Conservation (phyloP, 139 green algal species). For the Haematococcus sp. region DNA sequence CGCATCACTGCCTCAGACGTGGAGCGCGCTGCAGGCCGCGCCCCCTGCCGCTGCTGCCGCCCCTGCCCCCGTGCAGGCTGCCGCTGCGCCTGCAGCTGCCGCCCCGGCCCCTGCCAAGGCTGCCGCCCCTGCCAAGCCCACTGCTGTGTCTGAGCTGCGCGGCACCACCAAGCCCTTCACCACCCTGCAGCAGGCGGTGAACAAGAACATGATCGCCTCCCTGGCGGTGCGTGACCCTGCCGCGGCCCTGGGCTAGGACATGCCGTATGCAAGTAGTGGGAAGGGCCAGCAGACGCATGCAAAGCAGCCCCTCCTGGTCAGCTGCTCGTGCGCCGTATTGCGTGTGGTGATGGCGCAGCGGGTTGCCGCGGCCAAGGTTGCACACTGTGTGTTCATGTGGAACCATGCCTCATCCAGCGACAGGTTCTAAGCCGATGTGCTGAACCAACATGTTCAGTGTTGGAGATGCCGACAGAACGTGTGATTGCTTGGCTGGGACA, state of each 20-base stretch:
- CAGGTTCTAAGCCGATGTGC: too few relatives aligned
- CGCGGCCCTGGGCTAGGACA: not conserved
- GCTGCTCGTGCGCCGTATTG: too few relatives aligned
- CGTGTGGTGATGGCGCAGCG: too few relatives aligned
- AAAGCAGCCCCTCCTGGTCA: not conserved
- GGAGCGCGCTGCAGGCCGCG: conserved; percentile 63
- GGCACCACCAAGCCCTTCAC: conserved; percentile 90
- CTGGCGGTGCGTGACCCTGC: conserved; percentile 69
- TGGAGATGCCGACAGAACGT: too few relatives aligned
- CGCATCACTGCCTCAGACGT: conserved; percentile 94
- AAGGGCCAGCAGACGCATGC: not conserved
- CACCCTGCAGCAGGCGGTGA: conserved; percentile 86
- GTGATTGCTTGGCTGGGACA: too few relatives aligned
- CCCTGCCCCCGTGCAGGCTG: conserved; percentile 41
- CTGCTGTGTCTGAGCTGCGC: conserved; percentile 74
- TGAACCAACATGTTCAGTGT: too few relatives aligned
- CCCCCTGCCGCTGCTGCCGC: conserved; percentile 37
- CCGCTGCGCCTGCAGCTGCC: conserved; percentile 22
- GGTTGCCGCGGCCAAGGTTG: too few relatives aligned
- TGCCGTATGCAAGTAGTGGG: not conserved
- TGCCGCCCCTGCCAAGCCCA: conserved; percentile 40
- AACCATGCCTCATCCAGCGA: too few relatives aligned
- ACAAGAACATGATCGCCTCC: conserved; percentile 91
- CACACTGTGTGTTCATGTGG: too few relatives aligned
- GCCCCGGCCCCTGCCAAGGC: conserved; percentile 20